Base-by-base conservation (phyloP, 2,329 filamentous ascomycete species). In the Hymenoscyphus infarciens region DNA sequence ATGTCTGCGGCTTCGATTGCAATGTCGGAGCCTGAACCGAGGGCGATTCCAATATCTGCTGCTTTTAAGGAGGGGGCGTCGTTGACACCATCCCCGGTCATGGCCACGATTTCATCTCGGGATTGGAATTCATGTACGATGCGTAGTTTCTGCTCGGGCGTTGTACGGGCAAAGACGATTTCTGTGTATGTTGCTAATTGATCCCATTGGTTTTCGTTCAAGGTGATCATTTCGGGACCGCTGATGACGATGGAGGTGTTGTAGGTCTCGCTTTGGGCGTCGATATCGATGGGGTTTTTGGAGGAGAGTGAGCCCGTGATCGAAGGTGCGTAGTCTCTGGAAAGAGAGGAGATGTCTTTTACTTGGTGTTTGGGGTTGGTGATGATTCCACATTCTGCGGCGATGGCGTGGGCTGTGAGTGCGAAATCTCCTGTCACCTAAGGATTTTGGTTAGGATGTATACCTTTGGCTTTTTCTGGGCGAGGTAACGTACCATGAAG, bases 41-140 rank as follows among this genome's bases (percentile, higher is more conserved):
- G 87, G 27, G 84, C 85, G 58, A 83, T 83, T 60, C 81, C 81
- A 8, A 83, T 80, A 66, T 83, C 81, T 15, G 81, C 78, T 52
- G 77, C 77, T 69, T 81, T 82, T 33, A 83, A 74, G 15, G 79
- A 80, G 5, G 81, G 81, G 31, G 78, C 78, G 68, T 83, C 81
- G 66, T 83, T 83, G 54, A 82, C 80, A 67, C 82, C 79, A 29
- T 63, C 62, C 3, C 62, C 62, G 5, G 62, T 63, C 62, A 63
- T 63, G 54, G 57, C 62, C 81, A 86, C 83, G 35, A 84, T 82
- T 52, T 84, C 78, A 5, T 83, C 79, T 8, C 83, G 79, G 0
- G 80, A 75, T 71, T 91, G 89, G 64, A 92, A 87, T 72, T 90
- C 88, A 33, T 84, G 83, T n/a, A 93, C 89, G 64, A 92, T 92